These are phyloP conservation scores for Symbiodinium pilosum DNA, from an alignment of 73 alveolate genomes.

Conservation along the genomic window DNA sequence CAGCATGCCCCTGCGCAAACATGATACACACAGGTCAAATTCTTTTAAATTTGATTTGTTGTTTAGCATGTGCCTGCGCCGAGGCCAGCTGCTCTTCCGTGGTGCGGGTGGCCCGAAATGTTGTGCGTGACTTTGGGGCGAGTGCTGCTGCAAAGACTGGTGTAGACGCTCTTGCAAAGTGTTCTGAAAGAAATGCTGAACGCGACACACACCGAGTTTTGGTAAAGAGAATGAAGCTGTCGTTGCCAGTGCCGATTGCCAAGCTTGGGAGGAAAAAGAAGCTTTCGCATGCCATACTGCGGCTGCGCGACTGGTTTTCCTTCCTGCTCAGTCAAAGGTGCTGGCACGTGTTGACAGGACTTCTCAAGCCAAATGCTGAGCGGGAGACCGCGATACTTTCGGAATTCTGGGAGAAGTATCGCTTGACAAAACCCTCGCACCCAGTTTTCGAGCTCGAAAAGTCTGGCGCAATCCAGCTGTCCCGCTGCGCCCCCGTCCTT, in stretches of 20 bases:
- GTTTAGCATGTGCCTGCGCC: neutral
- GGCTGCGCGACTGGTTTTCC: neutral
- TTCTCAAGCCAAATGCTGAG: neutral
- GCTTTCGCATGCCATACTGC: neutral
- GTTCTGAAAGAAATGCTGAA: neutral
- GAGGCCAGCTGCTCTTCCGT: constrained; percentile 62
- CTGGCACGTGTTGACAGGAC: neutral
- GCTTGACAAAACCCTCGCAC: neutral
- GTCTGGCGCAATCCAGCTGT: neutral
- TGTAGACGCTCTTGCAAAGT: neutral
- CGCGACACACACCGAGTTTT: constrained; percentile 15
- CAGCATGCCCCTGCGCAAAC: neutral
- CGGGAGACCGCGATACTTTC: neutral
- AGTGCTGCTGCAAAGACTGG: neutral
- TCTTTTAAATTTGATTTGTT: too few relatives aligned
- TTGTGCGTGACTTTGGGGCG: constrained; percentile 28
- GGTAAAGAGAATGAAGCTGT: neutral
- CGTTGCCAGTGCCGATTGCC: neutral
- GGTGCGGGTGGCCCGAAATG: constrained; percentile 33
- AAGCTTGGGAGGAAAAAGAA: neutral
- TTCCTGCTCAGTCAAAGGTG: neutral
- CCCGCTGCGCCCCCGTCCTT: neutral
- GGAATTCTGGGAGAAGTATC: neutral
- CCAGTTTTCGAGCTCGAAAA: neutral
- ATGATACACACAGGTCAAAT: too few relatives aligned